Evolutionary conservation across 306 rosid genomes (phyloP).

Genomic region (Pueraria montana): DNA sequence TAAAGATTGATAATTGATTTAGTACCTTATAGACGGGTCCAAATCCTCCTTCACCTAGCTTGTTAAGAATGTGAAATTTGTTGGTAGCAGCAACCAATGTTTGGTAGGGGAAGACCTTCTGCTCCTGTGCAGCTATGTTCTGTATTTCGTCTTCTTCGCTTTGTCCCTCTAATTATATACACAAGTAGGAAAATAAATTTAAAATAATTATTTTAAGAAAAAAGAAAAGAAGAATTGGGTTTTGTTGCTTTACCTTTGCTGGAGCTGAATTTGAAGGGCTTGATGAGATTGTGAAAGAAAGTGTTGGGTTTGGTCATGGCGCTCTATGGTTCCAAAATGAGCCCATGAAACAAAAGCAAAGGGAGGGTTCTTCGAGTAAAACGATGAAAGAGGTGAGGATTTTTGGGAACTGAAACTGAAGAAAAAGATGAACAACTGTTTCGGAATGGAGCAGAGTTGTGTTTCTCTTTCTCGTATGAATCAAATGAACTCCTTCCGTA

Average conservation of each 20-base stretch:
- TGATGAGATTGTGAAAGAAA: conserved; percentile 57
- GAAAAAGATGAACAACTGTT: background rate
- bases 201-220: background rate
- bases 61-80: conserved; percentile 58
- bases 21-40: conserved; percentile 93
- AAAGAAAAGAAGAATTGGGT: conserved; percentile 17
- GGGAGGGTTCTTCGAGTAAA: background rate
- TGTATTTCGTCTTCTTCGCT: conserved; percentile 70
- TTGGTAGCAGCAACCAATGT: conserved; percentile 73
- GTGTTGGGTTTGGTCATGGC: conserved; percentile 66
- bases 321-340: conserved; percentile 33
- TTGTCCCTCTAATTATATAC: conserved; percentile 49
- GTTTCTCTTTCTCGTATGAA: background rate
- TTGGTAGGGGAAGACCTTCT: conserved; percentile 62
- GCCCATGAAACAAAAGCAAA: conserved; percentile 49
- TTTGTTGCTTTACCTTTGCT: conserved; percentile 51
- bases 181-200: background rate
- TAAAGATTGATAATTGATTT: background rate
- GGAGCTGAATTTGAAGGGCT: conserved; percentile 57
- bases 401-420: background rate
- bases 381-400: background rate
- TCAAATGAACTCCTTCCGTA: background rate
- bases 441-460: background rate
- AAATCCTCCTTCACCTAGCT: conserved; percentile 88
- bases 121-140: conserved; percentile 74